Evolutionary conservation across 192 early-diverging fungal genomes (phyloP).

Genomic region (Entrophospora sp.): DNA sequence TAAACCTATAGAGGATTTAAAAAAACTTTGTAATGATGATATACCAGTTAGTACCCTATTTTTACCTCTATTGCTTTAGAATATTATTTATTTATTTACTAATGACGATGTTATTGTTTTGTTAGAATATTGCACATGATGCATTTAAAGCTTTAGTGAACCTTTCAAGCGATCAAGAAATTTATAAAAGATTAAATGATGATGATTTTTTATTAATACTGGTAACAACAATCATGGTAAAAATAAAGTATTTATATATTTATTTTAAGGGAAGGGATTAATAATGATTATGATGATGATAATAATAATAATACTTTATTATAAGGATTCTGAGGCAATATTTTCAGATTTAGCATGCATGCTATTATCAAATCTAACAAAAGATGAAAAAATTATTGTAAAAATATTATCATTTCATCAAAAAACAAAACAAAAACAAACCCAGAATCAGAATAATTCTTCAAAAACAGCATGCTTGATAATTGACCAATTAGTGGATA

Average conservation of each 20-base stretch:
- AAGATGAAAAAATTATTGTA: conserved; percentile 47
- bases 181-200: conserved; percentile 59
- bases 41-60: not conserved
- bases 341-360: conserved; percentile 79
- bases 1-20: conserved; percentile 3
- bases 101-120: too few relatives aligned
- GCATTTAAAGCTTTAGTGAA: conserved; percentile 79
- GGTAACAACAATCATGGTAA: conserved; percentile 59
- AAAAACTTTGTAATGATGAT: conserved; percentile 5
- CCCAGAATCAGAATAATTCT: not conserved
- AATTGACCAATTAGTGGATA: conserved; percentile 82
- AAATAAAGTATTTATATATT: not conserved
- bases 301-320: not conserved
- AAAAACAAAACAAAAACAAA: conserved; percentile 27
- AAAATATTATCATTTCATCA: conserved; percentile 42
- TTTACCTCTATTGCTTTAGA: too few relatives aligned
- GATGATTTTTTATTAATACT: conserved; percentile 63
- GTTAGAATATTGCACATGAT: conserved; percentile 71
- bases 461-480: conserved; percentile 25
- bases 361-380: conserved; percentile 88
- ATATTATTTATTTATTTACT: too few relatives aligned
- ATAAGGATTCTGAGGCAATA: conserved; percentile 54
- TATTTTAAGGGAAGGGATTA: not conserved
- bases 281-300: not conserved
- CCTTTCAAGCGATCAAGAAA: conserved; percentile 56